These are phyloP conservation scores for Diaporthe eres DNA, from an alignment of 2,329 filamentous ascomycete species.

Conservation along the genomic window DNA sequence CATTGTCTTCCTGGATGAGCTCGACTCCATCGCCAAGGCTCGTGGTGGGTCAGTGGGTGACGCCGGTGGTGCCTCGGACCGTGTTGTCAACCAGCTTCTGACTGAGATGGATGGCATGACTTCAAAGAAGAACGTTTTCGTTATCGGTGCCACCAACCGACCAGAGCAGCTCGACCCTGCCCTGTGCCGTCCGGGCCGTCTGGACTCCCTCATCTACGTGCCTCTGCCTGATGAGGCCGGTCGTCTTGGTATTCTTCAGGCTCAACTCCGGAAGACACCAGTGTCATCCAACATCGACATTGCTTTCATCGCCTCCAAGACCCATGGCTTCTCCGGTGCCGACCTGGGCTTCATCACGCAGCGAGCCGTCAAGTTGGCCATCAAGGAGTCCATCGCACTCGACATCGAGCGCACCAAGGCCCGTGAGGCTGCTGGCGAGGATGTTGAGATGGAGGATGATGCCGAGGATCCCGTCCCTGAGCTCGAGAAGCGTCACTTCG, in stretches of 20 bases:
- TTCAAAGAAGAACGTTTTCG: slow-evolving; percentile 99
- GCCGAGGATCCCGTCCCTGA: slow-evolving; percentile 94
- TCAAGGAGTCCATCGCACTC: slow-evolving; percentile 92
- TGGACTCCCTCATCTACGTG: slow-evolving; percentile 98
- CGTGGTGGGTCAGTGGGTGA: slow-evolving; percentile 97
- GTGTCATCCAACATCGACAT: slow-evolving; percentile 90
- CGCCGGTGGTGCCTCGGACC: slow-evolving; percentile 97
- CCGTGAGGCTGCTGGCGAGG: slow-evolving; percentile 87
- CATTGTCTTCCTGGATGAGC: slow-evolving; percentile 97
- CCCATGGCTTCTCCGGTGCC: slow-evolving; percentile 98
- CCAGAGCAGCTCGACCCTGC: slow-evolving; percentile 99
- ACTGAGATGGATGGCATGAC: slow-evolving; percentile 98
- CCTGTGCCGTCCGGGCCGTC: slow-evolving; percentile 97
- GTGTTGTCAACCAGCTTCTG: slow-evolving; percentile 99
- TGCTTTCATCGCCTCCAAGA: slow-evolving; percentile 93
- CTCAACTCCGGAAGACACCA: slow-evolving; percentile 98
- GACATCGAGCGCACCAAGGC: slow-evolving; percentile 94
- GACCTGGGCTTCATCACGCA: slow-evolving; percentile 99
- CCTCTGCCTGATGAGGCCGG: slow-evolving; percentile 93
- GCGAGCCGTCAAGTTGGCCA: slow-evolving; percentile 98
- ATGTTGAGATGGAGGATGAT: slow-evolving; percentile 84
- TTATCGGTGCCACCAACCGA: slow-evolving; percentile 98
- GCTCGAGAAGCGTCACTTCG: slow-evolving; percentile 96
- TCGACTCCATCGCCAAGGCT: slow-evolving; percentile 99
- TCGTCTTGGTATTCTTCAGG: slow-evolving; percentile 90